A percentile compares a stretch with the other conserved stretches of the same genome.
These are phyloP conservation scores for Albifimbria verrucaria DNA, from an alignment of 2,329 filamentous ascomycete genomes.

Conservation along the genomic window DNA sequence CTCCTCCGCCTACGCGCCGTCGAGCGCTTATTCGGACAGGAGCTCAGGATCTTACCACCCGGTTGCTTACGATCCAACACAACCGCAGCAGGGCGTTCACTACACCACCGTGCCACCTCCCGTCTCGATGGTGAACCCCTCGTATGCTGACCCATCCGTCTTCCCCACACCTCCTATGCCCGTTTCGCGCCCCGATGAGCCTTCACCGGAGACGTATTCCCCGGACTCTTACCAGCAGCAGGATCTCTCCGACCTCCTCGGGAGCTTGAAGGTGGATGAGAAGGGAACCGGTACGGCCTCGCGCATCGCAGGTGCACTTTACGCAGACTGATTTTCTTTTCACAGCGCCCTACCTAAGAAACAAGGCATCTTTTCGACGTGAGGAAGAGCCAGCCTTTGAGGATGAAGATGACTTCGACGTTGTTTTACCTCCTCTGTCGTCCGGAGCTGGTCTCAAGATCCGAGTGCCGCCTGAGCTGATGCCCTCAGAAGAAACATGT, in stretches of 20 bases:
- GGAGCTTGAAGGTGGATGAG: conserved; percentile 83
- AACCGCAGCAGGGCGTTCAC: conserved; percentile 45
- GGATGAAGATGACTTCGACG: conserved; percentile 70
- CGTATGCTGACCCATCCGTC: conserved; percentile 45
- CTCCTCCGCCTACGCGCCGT: conserved; percentile 45
- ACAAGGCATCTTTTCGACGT: conserved; percentile 46
- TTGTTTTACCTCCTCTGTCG: conserved; percentile 64
- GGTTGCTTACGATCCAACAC: conserved; percentile 43
- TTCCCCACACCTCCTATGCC: conserved; percentile 52
- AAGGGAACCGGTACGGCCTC: conserved; percentile 71
- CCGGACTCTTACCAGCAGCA: conserved; percentile 65
- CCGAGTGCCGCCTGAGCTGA: conserved; percentile 85
- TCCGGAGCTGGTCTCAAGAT: conserved; percentile 72
- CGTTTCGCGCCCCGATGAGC: conserved; percentile 18
- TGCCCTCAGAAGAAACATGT: conserved; percentile 82
- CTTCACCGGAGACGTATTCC: conserved; percentile 50
- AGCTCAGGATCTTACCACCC: conserved; percentile 42
- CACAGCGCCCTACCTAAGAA: conserved; percentile 79
- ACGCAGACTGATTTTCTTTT: conserved; percentile 10
- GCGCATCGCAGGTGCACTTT: not conserved
- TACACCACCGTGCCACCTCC: conserved; percentile 51
- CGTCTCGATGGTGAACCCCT: conserved; percentile 47
- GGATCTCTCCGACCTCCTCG: conserved; percentile 76
- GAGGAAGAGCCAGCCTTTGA: conserved; percentile 64
- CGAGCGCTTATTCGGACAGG: conserved; percentile 45